Conservation (phyloP, 2,329 filamentous ascomycete species). For the Trichoderma brevicompactum region DNA sequence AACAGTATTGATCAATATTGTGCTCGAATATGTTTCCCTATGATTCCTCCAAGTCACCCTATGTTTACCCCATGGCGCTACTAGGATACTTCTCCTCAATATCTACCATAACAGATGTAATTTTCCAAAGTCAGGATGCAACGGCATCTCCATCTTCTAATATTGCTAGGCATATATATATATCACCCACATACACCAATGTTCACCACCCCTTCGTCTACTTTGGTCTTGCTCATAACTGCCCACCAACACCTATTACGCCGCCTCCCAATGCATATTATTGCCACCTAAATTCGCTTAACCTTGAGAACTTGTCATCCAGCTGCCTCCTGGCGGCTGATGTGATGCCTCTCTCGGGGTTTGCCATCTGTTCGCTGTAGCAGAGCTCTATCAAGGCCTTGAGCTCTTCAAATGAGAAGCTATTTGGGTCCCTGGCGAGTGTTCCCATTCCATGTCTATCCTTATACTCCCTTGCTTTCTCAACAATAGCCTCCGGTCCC, state of each 20-base stretch:
- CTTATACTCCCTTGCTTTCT: conserved; percentile 59
- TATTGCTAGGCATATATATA: neutral
- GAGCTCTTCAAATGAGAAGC: conserved; percentile 68
- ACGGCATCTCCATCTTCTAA: neutral
- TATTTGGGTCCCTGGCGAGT: conserved; percentile 43
- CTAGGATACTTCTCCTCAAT: too few relatives aligned
- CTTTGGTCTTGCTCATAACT: neutral
- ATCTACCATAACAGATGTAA: neutral
- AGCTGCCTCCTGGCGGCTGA: conserved; percentile 69
- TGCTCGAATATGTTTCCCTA: neutral
- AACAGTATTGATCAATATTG: neutral
- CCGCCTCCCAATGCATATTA: conserved; percentile 11
- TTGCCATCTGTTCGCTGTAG: conserved; percentile 68
- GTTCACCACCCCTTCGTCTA: neutral
- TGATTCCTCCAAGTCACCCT: neutral
- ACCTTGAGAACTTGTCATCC: conserved; percentile 69
- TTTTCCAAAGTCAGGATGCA: neutral
- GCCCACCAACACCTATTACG: conserved; percentile 13
- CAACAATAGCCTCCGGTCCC: conserved; percentile 68
- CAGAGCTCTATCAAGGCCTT: conserved; percentile 68
- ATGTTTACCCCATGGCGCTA: neutral
- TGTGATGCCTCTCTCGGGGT: conserved; percentile 69
- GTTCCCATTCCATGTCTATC: conserved; percentile 43
- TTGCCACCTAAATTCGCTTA: conserved; percentile 76
- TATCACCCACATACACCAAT: neutral